These are phyloP conservation scores for Paracoccidioides lutzii DNA, from an alignment of 2,329 filamentous ascomycete genomes.

Conservation along the genomic window DNA sequence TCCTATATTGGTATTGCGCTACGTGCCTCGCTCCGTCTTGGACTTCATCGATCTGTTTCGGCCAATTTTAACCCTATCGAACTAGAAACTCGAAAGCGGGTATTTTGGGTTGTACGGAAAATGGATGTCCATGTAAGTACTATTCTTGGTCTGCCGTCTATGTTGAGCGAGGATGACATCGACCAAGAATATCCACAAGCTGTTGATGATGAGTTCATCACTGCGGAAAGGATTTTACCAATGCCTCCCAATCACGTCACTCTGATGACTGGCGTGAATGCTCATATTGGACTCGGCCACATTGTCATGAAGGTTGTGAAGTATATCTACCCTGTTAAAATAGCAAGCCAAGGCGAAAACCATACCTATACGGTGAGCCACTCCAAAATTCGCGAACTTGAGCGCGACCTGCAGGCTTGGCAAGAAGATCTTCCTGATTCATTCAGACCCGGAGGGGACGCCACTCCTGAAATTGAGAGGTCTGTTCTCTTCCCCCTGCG, in stretches of 20 bases:
- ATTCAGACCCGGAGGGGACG: slow-evolving; percentile 68
- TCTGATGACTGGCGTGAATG: slow-evolving; percentile 48
- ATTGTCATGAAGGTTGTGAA: slow-evolving; percentile 50
- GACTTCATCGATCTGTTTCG: slow-evolving; percentile 59
- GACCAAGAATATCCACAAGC: slow-evolving; percentile 37
- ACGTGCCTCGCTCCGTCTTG: slow-evolving; percentile 62
- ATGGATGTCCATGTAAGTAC: slow-evolving; percentile 41
- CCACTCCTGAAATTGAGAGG: slow-evolving; percentile 61
- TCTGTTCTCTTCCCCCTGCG: slow-evolving; percentile 27
- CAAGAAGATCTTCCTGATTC: slow-evolving; percentile 57
- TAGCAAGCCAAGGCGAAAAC: slow-evolving; percentile 30
- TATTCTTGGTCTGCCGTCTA: slow-evolving; percentile 36
- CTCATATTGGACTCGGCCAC: slow-evolving; percentile 44
- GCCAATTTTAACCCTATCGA: slow-evolving; percentile 58
- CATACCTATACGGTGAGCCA: slow-evolving; percentile 51
- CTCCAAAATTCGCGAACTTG: slow-evolving; percentile 51
- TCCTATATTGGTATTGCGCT: slow-evolving; percentile 67
- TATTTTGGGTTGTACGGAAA: slow-evolving; percentile 39
- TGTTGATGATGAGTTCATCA: slow-evolving; percentile 37
- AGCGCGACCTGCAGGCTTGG: slow-evolving; percentile 50
- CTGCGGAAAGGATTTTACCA: slow-evolving; percentile 33
- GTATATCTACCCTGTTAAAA: slow-evolving; percentile 52
- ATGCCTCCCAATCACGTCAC: slow-evolving; percentile 45
- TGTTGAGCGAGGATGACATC: slow-evolving; percentile 39
- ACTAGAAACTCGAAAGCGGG: slow-evolving; percentile 59